Evolutionary conservation across 257 asterid genomes (phyloP).

Genomic region (Solanum stenotomum): DNA sequence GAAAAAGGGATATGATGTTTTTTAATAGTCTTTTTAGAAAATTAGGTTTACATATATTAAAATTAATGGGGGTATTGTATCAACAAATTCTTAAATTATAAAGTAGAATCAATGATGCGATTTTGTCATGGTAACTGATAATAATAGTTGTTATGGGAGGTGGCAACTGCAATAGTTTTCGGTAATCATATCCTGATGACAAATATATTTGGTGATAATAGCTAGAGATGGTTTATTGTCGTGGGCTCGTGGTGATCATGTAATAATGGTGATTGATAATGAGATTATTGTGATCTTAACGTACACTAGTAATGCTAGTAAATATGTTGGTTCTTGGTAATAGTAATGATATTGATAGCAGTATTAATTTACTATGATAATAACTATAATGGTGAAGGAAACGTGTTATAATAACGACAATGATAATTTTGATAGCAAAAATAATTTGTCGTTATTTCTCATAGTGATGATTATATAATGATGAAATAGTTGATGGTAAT

Average conservation of each 20-base stretch:
- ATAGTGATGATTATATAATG: neutral
- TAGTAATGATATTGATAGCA: neutral
- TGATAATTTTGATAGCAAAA: neutral
- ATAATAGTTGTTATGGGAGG: neutral
- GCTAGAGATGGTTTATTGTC: neutral
- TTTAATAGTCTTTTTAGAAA: neutral
- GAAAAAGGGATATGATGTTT: neutral
- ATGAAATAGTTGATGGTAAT: neutral
- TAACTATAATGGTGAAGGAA: neutral
- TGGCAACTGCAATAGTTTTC: neutral
- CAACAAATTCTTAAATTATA: neutral
- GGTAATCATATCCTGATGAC: neutral
- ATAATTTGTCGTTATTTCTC: neutral
- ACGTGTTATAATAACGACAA: neutral
- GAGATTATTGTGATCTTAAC: neutral
- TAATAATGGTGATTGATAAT: neutral
- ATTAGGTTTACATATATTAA: neutral
- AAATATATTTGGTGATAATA: neutral
- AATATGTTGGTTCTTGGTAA: neutral
- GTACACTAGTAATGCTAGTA: rapidly evolving
- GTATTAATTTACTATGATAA: neutral
- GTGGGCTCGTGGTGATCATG: no score
- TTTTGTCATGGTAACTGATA: neutral
- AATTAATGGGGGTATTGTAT: neutral
- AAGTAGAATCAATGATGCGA: neutral